A percentile compares a stretch with the other conserved stretches of the same genome.
phyloP scores from a whole-genome alignment of 768 basidiomycete genomes.

The Multifurca ochricompacta region DNA sequence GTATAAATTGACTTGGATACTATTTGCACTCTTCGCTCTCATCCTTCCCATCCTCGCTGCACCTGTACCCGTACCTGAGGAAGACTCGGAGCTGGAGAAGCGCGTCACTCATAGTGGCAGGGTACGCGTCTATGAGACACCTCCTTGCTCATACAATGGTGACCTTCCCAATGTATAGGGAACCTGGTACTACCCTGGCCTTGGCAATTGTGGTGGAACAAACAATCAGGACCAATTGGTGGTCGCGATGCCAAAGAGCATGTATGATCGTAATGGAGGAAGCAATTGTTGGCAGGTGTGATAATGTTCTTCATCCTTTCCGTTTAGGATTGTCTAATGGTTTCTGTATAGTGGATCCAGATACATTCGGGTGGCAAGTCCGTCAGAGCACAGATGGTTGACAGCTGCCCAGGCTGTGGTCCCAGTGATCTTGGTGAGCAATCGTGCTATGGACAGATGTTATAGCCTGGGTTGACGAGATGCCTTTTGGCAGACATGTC shows the following conservation, averaged over 20 bases:
- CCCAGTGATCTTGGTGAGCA: conserved; percentile 15
- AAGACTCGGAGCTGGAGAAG: conserved; percentile 35
- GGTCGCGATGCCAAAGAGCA: conserved; percentile 12
- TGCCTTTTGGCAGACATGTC: conserved; percentile 15
- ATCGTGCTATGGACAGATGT: neutral
- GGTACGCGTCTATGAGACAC: conserved; percentile 33
- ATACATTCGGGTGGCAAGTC: conserved; percentile 8
- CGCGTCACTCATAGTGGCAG: conserved; percentile 47
- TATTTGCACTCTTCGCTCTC: conserved; percentile 36
- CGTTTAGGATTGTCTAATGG: no score
- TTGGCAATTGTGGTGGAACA: conserved; percentile 15
- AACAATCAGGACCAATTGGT: neutral
- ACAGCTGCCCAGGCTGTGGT: conserved; percentile 18
- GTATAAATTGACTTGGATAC: conserved; percentile 29
- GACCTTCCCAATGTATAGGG: conserved; percentile 9
- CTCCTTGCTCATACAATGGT: conserved; percentile 2
- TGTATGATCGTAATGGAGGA: conserved; percentile 8
- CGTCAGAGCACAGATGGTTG: conserved; percentile 4
- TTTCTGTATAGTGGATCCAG: neutral
- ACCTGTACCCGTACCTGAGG: conserved; percentile 35
- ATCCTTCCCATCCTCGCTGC: conserved; percentile 37
- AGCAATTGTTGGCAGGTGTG: conserved; percentile 16
- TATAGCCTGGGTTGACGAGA: neutral
- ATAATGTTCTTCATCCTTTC: neutral
- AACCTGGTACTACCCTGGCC: conserved; percentile 15